These are phyloP conservation scores for Termitomyces sp. DNA, from an alignment of 768 basidiomycete species.

Conservation along the genomic window DNA sequence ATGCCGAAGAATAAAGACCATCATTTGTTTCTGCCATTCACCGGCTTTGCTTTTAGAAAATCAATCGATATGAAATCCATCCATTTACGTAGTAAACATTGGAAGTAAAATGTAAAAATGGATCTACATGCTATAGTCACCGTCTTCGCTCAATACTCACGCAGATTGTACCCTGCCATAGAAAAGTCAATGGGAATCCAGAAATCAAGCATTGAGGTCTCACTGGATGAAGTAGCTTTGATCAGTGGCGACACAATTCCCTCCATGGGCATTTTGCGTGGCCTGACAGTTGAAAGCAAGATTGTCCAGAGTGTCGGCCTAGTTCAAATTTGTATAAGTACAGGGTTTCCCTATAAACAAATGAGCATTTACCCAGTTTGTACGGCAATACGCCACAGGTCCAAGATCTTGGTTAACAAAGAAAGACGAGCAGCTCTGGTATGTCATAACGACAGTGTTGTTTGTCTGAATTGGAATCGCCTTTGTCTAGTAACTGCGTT, in stretches of 20 bases:
- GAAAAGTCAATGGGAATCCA: neutral
- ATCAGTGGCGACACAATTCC: conserved; percentile 42
- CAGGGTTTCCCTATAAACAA: neutral
- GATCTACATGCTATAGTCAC: neutral
- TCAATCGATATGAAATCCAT: too few species aligned
- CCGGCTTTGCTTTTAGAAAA: too few species aligned
- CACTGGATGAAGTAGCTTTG: conserved; percentile 49
- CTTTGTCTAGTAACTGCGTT: neutral
- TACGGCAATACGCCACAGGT: conserved; percentile 40
- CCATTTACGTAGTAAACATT: too few species aligned
- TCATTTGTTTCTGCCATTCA: too few species aligned
- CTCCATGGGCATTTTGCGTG: conserved; percentile 47
- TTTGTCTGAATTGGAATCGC: conserved; percentile 19
- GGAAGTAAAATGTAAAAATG: neutral
- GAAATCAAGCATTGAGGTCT: conserved; percentile 14
- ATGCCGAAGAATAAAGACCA: too few species aligned
- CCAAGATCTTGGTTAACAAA: conserved; percentile 43
- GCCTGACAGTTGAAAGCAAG: conserved; percentile 45
- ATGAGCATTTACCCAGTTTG: conserved; percentile 35
- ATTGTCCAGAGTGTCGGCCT: conserved; percentile 37
- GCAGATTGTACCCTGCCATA: neutral
- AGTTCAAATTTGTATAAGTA: neutral
- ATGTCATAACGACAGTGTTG: conserved; percentile 38
- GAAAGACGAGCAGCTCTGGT: conserved; percentile 39
- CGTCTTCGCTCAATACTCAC: neutral